Evolutionary conservation across 2,329 filamentous ascomycete species (phyloP).

Genomic region (Didymosphaeria variabile): DNA sequence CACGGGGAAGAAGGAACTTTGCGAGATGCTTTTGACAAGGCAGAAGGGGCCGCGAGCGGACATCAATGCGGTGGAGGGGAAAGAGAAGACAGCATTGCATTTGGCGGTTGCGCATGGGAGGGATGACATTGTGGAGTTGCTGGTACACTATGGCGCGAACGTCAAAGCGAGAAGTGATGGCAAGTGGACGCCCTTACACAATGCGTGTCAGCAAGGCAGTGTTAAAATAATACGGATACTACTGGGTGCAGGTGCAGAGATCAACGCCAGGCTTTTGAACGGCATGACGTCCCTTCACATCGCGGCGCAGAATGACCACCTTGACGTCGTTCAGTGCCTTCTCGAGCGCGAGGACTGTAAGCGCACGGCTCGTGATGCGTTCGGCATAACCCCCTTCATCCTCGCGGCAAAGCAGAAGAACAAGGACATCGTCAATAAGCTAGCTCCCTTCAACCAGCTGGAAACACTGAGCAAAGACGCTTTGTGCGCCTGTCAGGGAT

Average conservation of each 20-base stretch:
- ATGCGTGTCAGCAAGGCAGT: slow-evolving; percentile 45
- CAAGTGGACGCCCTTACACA: slow-evolving; percentile 46
- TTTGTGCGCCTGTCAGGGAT: slow-evolving; percentile 46
- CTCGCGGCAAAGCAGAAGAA: slow-evolving; percentile 52
- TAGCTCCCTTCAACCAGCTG: slow-evolving; percentile 54
- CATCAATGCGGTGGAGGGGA: slow-evolving; percentile 45
- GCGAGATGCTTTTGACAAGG: slow-evolving; percentile 56
- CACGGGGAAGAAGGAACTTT: slow-evolving; percentile 62
- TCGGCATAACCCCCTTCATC: slow-evolving; percentile 55
- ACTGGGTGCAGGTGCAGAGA: slow-evolving; percentile 41
- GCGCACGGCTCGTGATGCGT: slow-evolving; percentile 52
- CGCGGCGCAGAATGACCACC: slow-evolving; percentile 47
- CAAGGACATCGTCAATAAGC: slow-evolving; percentile 52
- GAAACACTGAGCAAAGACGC: slow-evolving; percentile 47
- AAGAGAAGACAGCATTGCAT: slow-evolving; percentile 49
- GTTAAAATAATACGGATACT: slow-evolving; percentile 43
- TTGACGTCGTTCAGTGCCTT: slow-evolving; percentile 48
- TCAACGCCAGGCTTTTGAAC: slow-evolving; percentile 44
- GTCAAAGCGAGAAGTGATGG: slow-evolving; percentile 47
- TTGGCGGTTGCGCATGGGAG: slow-evolving; percentile 44
- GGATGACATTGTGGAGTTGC: slow-evolving; percentile 48
- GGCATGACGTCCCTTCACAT: slow-evolving; percentile 51
- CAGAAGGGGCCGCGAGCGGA: slow-evolving; percentile 36
- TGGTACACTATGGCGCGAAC: slow-evolving; percentile 42
- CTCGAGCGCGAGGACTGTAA: slow-evolving; percentile 48